These are phyloP conservation scores for Scleromitrula shiraiana DNA, from an alignment of 2,329 filamentous ascomycete genomes.

Conservation along the genomic window DNA sequence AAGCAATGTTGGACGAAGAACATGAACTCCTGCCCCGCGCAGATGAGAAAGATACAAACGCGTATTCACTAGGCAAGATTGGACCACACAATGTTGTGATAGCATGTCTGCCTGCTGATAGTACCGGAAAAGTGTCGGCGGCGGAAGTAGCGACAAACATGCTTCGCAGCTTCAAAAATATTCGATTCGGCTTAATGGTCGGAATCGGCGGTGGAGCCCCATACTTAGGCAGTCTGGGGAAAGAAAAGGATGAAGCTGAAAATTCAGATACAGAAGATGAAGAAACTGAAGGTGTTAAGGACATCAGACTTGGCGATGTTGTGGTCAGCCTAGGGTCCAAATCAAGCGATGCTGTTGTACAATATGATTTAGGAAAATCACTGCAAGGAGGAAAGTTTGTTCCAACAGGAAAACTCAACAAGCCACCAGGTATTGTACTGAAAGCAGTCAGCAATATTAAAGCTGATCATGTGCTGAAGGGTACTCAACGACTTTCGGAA, in stretches of 20 bases:
- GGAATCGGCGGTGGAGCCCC: conserved; percentile 33
- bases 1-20: conserved; percentile 16
- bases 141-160: conserved; percentile 25
- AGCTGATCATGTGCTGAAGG: not conserved
- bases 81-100: conserved; percentile 18
- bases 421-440: not conserved
- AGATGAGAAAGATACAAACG: conserved; percentile 10
- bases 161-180: conserved; percentile 27
- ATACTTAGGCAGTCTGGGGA: conserved; percentile 12
- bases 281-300: conserved; percentile 6
- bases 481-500: not conserved
- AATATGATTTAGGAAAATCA: conserved; percentile 24
- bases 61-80: conserved; percentile 15
- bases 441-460: not conserved
- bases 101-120: conserved; percentile 15
- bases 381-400: not conserved
- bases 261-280: not conserved
- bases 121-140: conserved; percentile 27
- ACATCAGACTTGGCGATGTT: conserved; percentile 16
- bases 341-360: conserved; percentile 17
- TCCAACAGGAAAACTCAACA: not conserved
- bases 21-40: conserved; percentile 13
- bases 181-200: conserved; percentile 36
- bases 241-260: conserved; percentile 4
- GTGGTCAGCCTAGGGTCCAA: conserved; percentile 10